Percentiles rank a stretch among this genome's conserved stretches.
Conservation (phyloP, 768 basidiomycete species). For the Antrodiella citrinella region DNA sequence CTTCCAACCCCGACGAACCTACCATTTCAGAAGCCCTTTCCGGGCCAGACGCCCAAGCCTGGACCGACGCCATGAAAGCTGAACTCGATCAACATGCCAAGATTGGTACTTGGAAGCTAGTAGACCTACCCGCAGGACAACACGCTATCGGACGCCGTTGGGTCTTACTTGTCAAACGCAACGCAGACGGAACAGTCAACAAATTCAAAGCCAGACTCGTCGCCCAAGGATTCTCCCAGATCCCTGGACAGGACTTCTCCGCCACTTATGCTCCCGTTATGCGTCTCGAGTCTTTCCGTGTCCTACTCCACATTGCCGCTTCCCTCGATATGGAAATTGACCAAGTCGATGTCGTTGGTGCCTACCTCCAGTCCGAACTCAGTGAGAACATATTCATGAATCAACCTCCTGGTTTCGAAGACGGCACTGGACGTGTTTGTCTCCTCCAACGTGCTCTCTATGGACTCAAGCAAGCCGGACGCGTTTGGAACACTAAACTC, state of each 20-base stretch:
- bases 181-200: conserved; percentile 26
- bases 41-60: conserved; percentile 5
- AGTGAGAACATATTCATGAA: conserved; percentile 22
- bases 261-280: conserved; percentile 26
- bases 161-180: conserved; percentile 31
- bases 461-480: conserved; percentile 34
- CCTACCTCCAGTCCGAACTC: conserved; percentile 22
- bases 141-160: conserved; percentile 26
- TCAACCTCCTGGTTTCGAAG: conserved; percentile 19
- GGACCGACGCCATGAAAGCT: conserved; percentile 13
- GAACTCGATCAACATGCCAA: conserved; percentile 9
- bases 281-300: conserved; percentile 14
- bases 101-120: conserved; percentile 13
- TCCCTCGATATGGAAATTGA: conserved; percentile 8
- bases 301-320: conserved; percentile 19
- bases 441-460: conserved; percentile 27
- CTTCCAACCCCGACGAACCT: not conserved
- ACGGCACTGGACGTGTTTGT: conserved; percentile 3
- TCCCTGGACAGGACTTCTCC: conserved; percentile 25
- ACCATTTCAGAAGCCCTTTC: conserved; percentile 2
- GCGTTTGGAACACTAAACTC: conserved; percentile 30
- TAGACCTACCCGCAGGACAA: conserved; percentile 19
- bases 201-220: conserved; percentile 32
- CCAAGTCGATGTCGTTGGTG: conserved; percentile 14
- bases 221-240: conserved; percentile 27